Base-by-base conservation (phyloP, 2,329 filamentous ascomycete genomes). In the Botrytis byssoidea region DNA sequence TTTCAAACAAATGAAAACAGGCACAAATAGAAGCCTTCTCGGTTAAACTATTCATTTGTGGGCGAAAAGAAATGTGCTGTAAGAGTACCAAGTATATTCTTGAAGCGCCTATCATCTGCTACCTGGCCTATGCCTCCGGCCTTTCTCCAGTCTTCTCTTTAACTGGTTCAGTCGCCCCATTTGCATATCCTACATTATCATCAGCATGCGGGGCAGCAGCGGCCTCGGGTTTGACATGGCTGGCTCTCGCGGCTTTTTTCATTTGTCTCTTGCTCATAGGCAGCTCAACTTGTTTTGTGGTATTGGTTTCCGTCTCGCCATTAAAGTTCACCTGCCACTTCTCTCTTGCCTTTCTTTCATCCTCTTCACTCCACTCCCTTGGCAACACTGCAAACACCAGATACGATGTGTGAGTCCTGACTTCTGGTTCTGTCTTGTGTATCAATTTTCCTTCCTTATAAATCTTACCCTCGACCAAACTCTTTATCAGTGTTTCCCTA, bases 371-470 rank as follows among this genome's bases (percentile, higher is more conserved):
- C 96, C 96, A 99, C 75, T 93, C 91, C 61, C 90, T 87, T n/a
- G 96, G 95, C 74, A 99, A 83, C 4, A 96, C 85, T 0, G 96
- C 96, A 84, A 99, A 99, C 7, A 97, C 92, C 7, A 99, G 87
- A 82, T 99, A 99, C n/a, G 93, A 96, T 0, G 96, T 99, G 83
- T 99, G 96, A 12, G 93, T 96, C 86, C 97, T 98, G 74, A 98
- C 85, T 80, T 99, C 96, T 0, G 90, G 85, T 83, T 99, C 96
- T 0, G 93, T 90, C 37, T 94, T 88, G 79, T 97, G 93, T 44
- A 94, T 87, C 59, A 98, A 80, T 42, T 89, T 88, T 1, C 96
- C 96, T 75, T 95, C 89, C 80, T 92, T 89, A 84, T 91, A 97
- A 1, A 88, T 82, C 75, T 93, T 90, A 64, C 82, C 81, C 73